Base-by-base conservation (phyloP, 768 basidiomycete species). In the Naganishia randhawae region DNA sequence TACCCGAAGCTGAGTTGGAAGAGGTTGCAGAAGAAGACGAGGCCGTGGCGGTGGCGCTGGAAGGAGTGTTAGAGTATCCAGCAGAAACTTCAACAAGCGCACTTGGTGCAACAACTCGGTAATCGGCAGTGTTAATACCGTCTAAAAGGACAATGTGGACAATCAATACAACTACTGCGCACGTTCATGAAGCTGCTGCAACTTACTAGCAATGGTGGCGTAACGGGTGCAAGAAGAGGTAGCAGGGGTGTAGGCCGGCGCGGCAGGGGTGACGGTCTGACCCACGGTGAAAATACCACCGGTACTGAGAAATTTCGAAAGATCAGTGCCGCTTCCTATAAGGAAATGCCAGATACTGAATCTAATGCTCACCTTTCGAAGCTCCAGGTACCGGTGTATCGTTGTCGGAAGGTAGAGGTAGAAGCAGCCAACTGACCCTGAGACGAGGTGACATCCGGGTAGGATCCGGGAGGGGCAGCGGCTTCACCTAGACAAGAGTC, bases 1-100 rank as follows among this genome's bases (percentile, higher is more conserved):
- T n/a, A n/a, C 67, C 65, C 19, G 73, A 63, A 32, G 67, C 61
- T 19, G 75, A 69, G 32, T 68, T 55, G n/a, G 72, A 61, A 35
- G 73, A 62, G 45, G 70, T 71, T 52, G 53, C 63, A 32, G 76
- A 69, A 45, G 75, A 83, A 71, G 45, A 5, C 1, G 86, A 85
- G 9, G 83, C 81, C 57, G 89, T 83, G 8, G 84, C 84, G 50
- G 81, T 79, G 16, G 83, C 66, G 1, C 82, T 70, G 16, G 81
- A 82, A 81, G n/a, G n/a, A n/a, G n/a, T n/a, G n/a, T n/a, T n/a
- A n/a, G n/a, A n/a, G n/a, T n/a, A n/a, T n/a, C n/a, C n/a, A n/a
- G n/a, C n/a, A n/a, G 90, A 91, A 10, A 81, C 78, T 17, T 85
- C 87, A 8, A 85, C 85, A 8, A 84, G 69, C 0, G 86, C 86